phyloP scores from a whole-genome alignment of 345 rosid species.

The Noccaea caerulescens region DNA sequence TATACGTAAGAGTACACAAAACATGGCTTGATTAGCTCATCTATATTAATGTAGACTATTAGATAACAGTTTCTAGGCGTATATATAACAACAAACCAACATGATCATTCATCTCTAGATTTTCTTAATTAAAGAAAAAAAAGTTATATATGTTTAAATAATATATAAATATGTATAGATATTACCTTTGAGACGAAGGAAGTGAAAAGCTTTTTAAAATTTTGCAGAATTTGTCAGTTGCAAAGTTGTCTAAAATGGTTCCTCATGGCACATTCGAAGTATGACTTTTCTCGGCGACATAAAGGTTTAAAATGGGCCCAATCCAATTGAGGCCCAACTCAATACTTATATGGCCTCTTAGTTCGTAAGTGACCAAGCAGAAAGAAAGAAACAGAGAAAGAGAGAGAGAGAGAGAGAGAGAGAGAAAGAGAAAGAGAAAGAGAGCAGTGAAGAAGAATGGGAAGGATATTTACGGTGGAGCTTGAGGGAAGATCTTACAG shows the following conservation, averaged over 20 bases:
- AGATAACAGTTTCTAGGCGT: neutral
- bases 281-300: neutral
- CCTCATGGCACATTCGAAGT: no score
- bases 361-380: neutral
- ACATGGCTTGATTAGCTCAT: neutral
- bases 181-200: neutral
- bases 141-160: no score
- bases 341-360: constrained; percentile 15
- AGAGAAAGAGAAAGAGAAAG: constrained; percentile 18
- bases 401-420: constrained; percentile 22
- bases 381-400: constrained; percentile 11
- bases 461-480: constrained; percentile 85
- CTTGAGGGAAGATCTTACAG: constrained; percentile 89
- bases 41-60: neutral
- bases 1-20: neutral
- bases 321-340: neutral
- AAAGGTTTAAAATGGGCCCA: neutral
- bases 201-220: neutral
- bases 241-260: constrained; percentile 2
- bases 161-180: no score
- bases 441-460: constrained; percentile 47
- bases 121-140: no score
- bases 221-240: neutral
- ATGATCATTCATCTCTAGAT: no score
- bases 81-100: no score